phyloP scores from a whole-genome alignment of 2,329 filamentous ascomycete species.

The Diaporthe longicolla region DNA sequence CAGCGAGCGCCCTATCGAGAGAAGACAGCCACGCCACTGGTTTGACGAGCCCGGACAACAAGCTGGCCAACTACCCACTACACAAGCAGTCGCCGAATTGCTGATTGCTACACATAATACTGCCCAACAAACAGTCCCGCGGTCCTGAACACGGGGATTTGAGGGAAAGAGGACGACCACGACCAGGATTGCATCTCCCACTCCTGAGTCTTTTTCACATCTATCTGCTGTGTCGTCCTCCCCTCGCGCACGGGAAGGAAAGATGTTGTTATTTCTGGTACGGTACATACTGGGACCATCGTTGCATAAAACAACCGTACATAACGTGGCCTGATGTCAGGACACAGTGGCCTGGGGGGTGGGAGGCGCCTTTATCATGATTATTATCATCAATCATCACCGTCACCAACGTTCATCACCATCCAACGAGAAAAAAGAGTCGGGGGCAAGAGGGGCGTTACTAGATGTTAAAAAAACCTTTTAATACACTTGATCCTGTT shows the following conservation, averaged over 20 bases:
- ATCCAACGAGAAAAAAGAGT: background rate
- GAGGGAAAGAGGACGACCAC: background rate
- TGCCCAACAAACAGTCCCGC: slow-evolving; percentile 18
- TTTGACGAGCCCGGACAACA: background rate
- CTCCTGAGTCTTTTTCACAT: background rate
- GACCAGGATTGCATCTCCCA: background rate
- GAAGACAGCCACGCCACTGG: slow-evolving; percentile 1
- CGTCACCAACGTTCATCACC: background rate
- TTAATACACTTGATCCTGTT: slow-evolving; percentile 28
- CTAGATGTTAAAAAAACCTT: slow-evolving; percentile 12
- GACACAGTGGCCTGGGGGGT: background rate
- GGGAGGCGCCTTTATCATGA: background rate
- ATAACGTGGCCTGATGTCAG: slow-evolving; percentile 22
- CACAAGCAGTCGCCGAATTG: background rate
- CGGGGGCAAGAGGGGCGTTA: slow-evolving; percentile 32
- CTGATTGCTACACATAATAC: slow-evolving; percentile 21
- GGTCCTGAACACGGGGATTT: background rate
- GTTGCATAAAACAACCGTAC: slow-evolving; percentile 27
- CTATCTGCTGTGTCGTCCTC: background rate
- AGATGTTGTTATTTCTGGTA: slow-evolving; percentile 9
- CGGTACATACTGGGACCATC: slow-evolving; percentile 29
- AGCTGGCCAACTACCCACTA: background rate
- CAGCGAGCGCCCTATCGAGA: slow-evolving; percentile 15
- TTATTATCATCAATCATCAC: background rate
- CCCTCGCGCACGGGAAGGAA: background rate